Conservation (phyloP, 306 rosid species). For the Aeschynomene evenia region DNA sequence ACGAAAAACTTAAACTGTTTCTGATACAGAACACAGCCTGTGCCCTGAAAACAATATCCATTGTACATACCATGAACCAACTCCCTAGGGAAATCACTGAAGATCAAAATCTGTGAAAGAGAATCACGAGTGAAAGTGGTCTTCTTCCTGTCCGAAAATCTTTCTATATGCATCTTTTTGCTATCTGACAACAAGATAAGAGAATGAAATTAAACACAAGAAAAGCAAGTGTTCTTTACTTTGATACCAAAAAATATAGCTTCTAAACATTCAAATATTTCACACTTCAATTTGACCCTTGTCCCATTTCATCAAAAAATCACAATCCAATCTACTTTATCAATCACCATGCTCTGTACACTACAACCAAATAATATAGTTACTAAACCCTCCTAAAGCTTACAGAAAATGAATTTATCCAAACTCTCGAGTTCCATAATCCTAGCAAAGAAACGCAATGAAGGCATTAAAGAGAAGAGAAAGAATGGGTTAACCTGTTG, state of each 20-base stretch:
- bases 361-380: too few species aligned
- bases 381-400: too few species aligned
- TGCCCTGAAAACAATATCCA: slow-evolving; percentile 18
- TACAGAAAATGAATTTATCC: too few species aligned
- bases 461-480: slow-evolving; percentile 1
- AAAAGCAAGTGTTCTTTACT: neutral
- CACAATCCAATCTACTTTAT: too few species aligned
- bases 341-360: too few species aligned
- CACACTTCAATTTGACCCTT: too few species aligned
- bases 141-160: slow-evolving; percentile 47
- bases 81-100: slow-evolving; percentile 50
- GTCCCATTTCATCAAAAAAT: too few species aligned
- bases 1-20: slow-evolving; percentile 13
- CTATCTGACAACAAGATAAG: slow-evolving; percentile 42
- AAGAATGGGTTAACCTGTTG: slow-evolving; percentile 31
- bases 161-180: slow-evolving; percentile 40
- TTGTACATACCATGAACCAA: slow-evolving; percentile 53
- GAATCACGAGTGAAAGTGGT: slow-evolving; percentile 48
- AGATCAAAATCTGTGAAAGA: slow-evolving; percentile 51
- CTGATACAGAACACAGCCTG: neutral
- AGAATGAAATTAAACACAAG: slow-evolving; percentile 5
- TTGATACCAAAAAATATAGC: neutral
- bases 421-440: too few species aligned
- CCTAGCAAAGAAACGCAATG: neutral
- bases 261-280: too few species aligned